phyloP scores from a whole-genome alignment of 768 basidiomycete genomes.

The Tulasnella sp. region DNA sequence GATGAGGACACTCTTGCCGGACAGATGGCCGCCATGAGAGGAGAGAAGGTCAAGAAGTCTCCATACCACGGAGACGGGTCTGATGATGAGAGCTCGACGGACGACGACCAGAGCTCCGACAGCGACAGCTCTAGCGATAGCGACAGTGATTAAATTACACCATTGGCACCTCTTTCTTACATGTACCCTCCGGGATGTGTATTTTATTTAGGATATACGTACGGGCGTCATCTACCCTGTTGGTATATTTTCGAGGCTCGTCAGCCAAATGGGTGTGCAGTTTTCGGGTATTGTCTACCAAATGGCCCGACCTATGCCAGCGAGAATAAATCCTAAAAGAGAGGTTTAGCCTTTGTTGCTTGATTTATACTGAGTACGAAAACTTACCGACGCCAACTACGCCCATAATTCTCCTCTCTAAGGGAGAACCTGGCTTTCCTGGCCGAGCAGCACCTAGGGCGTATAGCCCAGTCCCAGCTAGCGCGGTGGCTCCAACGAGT shows the following conservation, averaged over 20 bases:
- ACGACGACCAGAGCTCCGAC: constrained; percentile 53
- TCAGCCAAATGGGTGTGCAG: background rate
- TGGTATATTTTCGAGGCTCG: background rate
- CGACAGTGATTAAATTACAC: constrained; percentile 24
- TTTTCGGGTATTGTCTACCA: background rate
- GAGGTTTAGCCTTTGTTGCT: background rate
- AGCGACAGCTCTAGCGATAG: constrained; percentile 44
- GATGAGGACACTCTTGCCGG: constrained; percentile 96
- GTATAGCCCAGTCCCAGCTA: constrained; percentile 21
- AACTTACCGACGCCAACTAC: constrained; percentile 28
- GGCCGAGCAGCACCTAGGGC: constrained; percentile 26
- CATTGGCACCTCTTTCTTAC: background rate
- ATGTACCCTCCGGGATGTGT: constrained; percentile 15
- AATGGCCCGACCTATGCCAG: constrained; percentile 23
- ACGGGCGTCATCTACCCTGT: constrained; percentile 5
- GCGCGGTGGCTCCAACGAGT: background rate
- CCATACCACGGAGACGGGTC: constrained; percentile 47
- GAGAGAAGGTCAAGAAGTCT: constrained; percentile 76
- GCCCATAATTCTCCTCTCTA: constrained; percentile 32
- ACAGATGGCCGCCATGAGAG: constrained; percentile 97
- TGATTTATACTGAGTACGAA: background rate
- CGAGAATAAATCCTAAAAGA: constrained; percentile 20
- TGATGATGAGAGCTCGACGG: constrained; percentile 57
- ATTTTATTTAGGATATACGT: constrained; percentile 22
- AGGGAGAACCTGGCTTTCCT: constrained; percentile 22